These are phyloP conservation scores for Ilex asprella DNA, from an alignment of 257 asterid species.

Conservation along the genomic window DNA sequence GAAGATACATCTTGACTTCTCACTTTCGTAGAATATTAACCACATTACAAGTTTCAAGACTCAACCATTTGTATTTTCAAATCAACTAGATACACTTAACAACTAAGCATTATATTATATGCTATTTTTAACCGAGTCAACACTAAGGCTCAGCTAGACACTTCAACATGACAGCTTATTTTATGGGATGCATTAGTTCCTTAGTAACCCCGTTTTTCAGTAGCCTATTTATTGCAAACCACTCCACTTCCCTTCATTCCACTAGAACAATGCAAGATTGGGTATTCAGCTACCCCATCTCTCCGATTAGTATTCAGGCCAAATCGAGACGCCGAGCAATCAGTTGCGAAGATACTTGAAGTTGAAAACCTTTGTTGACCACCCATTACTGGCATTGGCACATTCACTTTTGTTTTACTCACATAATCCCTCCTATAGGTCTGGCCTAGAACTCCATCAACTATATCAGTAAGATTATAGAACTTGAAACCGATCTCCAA, in stretches of 20 bases:
- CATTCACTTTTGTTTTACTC: slow-evolving; percentile 5
- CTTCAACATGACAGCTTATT: no score
- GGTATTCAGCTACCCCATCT: neutral
- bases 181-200: no score
- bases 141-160: no score
- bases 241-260: neutral
- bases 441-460: slow-evolving; percentile 16
- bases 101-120: no score
- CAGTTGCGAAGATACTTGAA: neutral
- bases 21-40: no score
- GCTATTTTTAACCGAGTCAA: no score
- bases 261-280: neutral
- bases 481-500: slow-evolving; percentile 14
- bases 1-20: no score
- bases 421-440: slow-evolving; percentile 13
- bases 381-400: neutral
- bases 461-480: slow-evolving; percentile 5
- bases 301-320: neutral
- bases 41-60: no score
- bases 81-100: no score
- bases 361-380: neutral
- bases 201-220: no score
- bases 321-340: neutral
- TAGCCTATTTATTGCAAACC: neutral
- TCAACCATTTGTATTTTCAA: no score